Percentiles rank a stretch among this genome's conserved stretches.
Evolutionary conservation across 2,329 filamentous ascomycete species (phyloP).

Genomic region (Podosphaera aphanis): DNA sequence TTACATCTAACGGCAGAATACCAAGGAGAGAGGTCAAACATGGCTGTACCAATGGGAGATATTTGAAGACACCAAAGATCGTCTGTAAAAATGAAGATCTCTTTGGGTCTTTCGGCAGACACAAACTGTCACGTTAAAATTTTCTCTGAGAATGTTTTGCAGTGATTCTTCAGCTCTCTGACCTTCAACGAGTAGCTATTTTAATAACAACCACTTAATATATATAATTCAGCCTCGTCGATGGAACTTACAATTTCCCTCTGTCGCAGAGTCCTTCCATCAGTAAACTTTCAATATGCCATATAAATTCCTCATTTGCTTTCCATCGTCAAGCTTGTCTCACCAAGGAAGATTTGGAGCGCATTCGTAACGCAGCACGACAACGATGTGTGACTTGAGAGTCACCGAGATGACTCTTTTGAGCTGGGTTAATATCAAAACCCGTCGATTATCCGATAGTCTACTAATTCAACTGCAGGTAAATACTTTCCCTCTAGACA

Average conservation of each 20-base stretch:
- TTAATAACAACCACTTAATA: too few relatives aligned
- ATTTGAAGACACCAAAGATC: too few relatives aligned
- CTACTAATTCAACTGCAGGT: slow-evolving; percentile 12
- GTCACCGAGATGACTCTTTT: slow-evolving; percentile 31
- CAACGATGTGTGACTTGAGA: slow-evolving; percentile 7
- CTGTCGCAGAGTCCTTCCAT: not conserved
- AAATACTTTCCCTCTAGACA: slow-evolving; percentile 16
- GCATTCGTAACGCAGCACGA: not conserved
- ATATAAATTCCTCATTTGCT: not conserved
- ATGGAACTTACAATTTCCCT: not conserved
- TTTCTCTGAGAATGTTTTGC: too few relatives aligned
- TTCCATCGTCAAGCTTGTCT: not conserved
- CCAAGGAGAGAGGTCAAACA: too few relatives aligned
- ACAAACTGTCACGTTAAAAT: too few relatives aligned
- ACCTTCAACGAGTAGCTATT: too few relatives aligned
- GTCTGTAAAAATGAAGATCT: too few relatives aligned
- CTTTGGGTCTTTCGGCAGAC: too few relatives aligned
- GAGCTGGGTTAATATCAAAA: slow-evolving; percentile 23
- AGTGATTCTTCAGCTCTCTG: too few relatives aligned
- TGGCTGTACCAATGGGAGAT: too few relatives aligned
- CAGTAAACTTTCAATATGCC: not conserved
- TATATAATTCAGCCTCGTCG: not conserved
- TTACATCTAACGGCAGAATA: too few relatives aligned
- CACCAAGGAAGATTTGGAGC: not conserved
- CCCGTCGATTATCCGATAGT: not conserved